A percentile compares a stretch with the other conserved stretches of the same genome.
Conservation (phyloP, 2,329 filamentous ascomycete species). For the Ilyonectria destructans region DNA sequence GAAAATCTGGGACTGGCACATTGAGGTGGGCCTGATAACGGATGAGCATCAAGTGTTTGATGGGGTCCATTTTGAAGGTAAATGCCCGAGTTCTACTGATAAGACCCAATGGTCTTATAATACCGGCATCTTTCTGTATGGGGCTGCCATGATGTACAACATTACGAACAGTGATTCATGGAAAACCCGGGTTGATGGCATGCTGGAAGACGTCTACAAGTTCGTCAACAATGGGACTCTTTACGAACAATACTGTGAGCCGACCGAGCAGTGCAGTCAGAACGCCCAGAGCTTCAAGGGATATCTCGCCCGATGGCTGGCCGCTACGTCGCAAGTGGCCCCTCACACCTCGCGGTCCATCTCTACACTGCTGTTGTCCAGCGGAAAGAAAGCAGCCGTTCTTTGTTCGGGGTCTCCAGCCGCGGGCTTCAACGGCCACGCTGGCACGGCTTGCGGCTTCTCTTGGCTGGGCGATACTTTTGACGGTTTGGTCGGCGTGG, state of each 20-base stretch:
- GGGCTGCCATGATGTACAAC: constrained; percentile 74
- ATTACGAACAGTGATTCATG: constrained; percentile 69
- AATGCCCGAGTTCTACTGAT: constrained; percentile 67
- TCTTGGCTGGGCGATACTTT: constrained; percentile 72
- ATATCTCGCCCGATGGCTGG: constrained; percentile 79
- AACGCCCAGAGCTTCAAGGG: constrained; percentile 85
- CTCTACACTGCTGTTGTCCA: constrained; percentile 64
- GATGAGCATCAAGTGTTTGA: constrained; percentile 69
- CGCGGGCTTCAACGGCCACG: constrained; percentile 64
- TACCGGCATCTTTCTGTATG: constrained; percentile 76
- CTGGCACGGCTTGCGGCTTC: constrained; percentile 78
- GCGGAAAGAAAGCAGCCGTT: constrained; percentile 67
- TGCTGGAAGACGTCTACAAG: constrained; percentile 68
- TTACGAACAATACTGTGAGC: constrained; percentile 79
- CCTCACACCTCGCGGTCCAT: constrained; percentile 67
- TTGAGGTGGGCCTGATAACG: constrained; percentile 70
- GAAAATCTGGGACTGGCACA: constrained; percentile 79
- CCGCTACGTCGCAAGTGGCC: constrained; percentile 69
- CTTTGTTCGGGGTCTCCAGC: constrained; percentile 65
- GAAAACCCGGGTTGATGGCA: constrained; percentile 72
- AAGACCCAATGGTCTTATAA: constrained; percentile 80
- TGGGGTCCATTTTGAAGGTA: constrained; percentile 57
- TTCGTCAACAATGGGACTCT: constrained; percentile 73
- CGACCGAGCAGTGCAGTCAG: constrained; percentile 72
- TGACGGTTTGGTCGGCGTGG: constrained; percentile 75